Evolutionary conservation across 495 filamentous ascomycete genomes (phyloP), one percentile per base, ranked within the genome.

Genomic region (Sabuloglossum arenarium): DNA sequence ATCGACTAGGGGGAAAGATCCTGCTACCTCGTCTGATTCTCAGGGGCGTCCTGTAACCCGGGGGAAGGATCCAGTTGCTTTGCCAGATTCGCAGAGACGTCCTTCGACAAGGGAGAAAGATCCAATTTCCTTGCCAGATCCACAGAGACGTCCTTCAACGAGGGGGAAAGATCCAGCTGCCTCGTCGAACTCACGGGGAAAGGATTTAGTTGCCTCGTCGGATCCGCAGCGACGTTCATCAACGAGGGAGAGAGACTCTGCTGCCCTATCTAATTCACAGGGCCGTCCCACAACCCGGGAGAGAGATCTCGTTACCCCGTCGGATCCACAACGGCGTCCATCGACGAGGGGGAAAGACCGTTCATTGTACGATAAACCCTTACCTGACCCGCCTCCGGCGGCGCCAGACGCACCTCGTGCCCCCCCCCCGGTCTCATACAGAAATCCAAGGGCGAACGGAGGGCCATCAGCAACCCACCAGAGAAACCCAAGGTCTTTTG

Each of bases 331-430:
- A 2, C 16, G 66, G 55, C 56, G 65, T 61, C 64, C 63, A 66
- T 65, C 62, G 61, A 67, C 59, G 62, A 29, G 12, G 14, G 21
- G 25, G 23, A 19, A 19, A 29, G 47, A 51, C 47, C 47, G 47
- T 4, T 51, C 47, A 51, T n/a, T 51, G 11, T 19, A 61, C 53
- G 57, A 59, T 30, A 54, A 58, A 1, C 25, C 34, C 34, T 34
- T 57, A 47, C 25, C 47, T 27, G 47, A 51, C 16, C 47, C 47
- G 32, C 75, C 70, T 6, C 78, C 77, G 56, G 70, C 73, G 43
- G 79, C 74, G 24, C 76, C 79, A 53, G 79, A 81, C 55, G 74
- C 70, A 1, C 79, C 79, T 4, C 73, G 73, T 62, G 71, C 47
- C 6, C 47, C 71, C 25, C 77, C 75, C 24, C 75, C 79, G 1